These are phyloP conservation scores for Podospora sp. DNA, from an alignment of 495 filamentous ascomycete species.

Conservation along the genomic window DNA sequence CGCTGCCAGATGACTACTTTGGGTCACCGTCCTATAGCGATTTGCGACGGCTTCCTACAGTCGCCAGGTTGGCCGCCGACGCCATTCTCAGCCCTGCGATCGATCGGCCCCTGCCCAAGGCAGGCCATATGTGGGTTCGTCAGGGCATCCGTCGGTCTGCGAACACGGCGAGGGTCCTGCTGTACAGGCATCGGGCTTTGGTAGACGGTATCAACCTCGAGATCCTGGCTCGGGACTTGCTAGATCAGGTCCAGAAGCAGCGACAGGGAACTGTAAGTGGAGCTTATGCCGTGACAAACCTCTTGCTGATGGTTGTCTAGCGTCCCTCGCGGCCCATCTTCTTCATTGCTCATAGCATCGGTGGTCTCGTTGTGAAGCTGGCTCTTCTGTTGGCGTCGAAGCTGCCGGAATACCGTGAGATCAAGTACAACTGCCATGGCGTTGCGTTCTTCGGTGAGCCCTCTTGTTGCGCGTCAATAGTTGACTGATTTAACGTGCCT, in stretches of 20 bases:
- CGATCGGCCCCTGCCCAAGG: constrained; percentile 30
- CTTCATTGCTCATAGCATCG: constrained; percentile 68
- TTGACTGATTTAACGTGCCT: no score
- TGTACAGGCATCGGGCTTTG: constrained; percentile 58
- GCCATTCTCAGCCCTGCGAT: constrained; percentile 38
- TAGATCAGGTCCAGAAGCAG: constrained; percentile 49
- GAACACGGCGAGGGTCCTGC: constrained; percentile 53
- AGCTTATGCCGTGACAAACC: not conserved
- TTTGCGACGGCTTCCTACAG: constrained; percentile 29
- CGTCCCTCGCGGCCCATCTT: constrained; percentile 55
- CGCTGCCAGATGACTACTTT: constrained; percentile 40
- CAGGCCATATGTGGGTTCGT: constrained; percentile 42
- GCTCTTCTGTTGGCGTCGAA: constrained; percentile 56
- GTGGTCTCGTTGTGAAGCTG: constrained; percentile 61
- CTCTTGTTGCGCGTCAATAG: not conserved
- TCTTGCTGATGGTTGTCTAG: constrained; percentile 19
- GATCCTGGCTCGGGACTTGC: constrained; percentile 51
- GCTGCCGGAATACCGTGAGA: constrained; percentile 38
- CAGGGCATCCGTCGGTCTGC: constrained; percentile 43
- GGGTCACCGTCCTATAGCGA: constrained; percentile 23
- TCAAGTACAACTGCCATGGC: constrained; percentile 61
- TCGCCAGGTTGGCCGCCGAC: constrained; percentile 32
- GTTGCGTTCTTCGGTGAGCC: constrained; percentile 61
- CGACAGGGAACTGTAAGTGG: constrained; percentile 37
- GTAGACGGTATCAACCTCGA: constrained; percentile 52